Percentiles rank a stretch among this genome's conserved stretches.
phyloP scores from a whole-genome alignment of 1,284 basidiomycete species.

The Leccinum olivaceoglutinosum region DNA sequence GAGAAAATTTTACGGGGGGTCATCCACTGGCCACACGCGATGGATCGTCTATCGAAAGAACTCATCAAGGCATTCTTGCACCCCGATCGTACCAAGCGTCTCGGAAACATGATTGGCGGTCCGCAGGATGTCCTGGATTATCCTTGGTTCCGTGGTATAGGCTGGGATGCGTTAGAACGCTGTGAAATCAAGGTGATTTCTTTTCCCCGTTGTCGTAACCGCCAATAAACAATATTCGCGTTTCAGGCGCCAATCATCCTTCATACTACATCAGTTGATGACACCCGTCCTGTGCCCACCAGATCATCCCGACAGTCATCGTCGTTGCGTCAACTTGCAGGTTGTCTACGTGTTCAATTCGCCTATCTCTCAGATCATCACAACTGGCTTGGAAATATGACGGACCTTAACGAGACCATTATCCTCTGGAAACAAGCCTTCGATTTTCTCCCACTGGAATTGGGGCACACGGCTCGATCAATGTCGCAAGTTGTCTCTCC shows the following conservation, averaged over 20 bases:
- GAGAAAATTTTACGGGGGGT: slow-evolving; percentile 92
- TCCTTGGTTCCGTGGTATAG: slow-evolving; percentile 92
- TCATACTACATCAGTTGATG: slow-evolving; percentile 69
- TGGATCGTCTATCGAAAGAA: slow-evolving; percentile 72
- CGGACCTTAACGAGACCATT: too few species aligned
- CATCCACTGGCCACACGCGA: slow-evolving; percentile 88
- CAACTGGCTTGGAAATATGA: too few species aligned
- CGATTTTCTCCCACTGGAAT: too few species aligned
- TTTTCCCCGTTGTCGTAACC: slow-evolving; percentile 4
- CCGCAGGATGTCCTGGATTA: slow-evolving; percentile 91
- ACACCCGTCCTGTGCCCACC: slow-evolving; percentile 48
- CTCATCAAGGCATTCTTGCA: slow-evolving; percentile 85
- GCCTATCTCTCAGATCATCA: too few species aligned
- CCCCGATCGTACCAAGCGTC: slow-evolving; percentile 88
- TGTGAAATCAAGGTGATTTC: slow-evolving; percentile 66
- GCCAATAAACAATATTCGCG: slow-evolving; percentile 9
- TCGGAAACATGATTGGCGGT: slow-evolving; percentile 92
- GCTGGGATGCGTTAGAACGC: slow-evolving; percentile 79
- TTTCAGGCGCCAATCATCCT: slow-evolving; percentile 76
- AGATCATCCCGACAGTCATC: too few species aligned
- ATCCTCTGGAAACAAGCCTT: too few species aligned
- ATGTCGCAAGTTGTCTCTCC: too few species aligned
- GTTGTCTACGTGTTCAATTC: too few species aligned
- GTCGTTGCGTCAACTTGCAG: too few species aligned
- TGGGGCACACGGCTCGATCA: too few species aligned